These are phyloP conservation scores for Isabelozyma rhagii DNA, from an alignment of 805 yeast genomes.

Conservation along the genomic window DNA sequence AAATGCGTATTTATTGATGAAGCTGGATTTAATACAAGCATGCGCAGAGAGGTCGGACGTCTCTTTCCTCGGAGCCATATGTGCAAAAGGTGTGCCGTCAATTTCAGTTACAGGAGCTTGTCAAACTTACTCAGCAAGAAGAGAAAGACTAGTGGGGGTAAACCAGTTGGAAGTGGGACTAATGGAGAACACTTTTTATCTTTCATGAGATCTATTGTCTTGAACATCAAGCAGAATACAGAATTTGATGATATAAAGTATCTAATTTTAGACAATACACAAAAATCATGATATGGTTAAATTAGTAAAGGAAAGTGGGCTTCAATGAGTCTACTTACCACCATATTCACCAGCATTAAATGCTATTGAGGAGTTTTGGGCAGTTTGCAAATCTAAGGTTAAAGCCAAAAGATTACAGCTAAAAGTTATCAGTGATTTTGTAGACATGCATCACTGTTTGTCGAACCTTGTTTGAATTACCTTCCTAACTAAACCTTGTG, in stretches of 20 bases:
- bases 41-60: conserved; percentile 1
- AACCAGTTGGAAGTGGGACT: background rate
- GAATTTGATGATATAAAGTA: background rate
- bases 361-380: conserved; percentile 6
- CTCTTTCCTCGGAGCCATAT: no score
- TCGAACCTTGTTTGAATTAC: background rate
- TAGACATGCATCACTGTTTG: background rate
- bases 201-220: background rate
- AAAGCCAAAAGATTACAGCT: background rate
- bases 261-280: background rate
- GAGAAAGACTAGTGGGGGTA: background rate
- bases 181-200: background rate
- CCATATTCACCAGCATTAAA: conserved; percentile 4
- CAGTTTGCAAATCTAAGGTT: background rate
- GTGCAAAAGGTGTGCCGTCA: no score
- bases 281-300: background rate
- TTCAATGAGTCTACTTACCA: conserved; percentile 1
- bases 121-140: background rate
- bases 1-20: background rate
- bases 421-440: background rate
- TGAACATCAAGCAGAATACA: background rate
- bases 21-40: conserved; percentile 1
- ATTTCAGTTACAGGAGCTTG: background rate
- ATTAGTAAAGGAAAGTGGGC: background rate
- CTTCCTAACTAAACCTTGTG: background rate